Evolutionary conservation across 2,329 filamentous ascomycete species (phyloP).

Genomic region (Bipolaris zeicola): DNA sequence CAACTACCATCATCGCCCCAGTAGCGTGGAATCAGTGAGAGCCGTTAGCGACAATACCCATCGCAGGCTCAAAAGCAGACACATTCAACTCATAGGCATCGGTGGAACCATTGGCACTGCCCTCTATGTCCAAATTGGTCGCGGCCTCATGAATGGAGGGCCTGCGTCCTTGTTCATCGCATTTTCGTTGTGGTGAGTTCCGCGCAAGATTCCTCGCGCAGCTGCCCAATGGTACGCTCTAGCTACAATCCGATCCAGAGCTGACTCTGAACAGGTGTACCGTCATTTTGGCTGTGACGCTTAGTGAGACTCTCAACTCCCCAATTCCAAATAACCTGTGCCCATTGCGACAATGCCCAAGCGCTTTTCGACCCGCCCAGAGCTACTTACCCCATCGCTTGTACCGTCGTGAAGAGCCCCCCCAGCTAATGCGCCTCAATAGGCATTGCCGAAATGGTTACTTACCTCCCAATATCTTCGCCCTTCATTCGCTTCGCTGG

Average conservation of each 20-base stretch:
- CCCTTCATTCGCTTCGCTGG: constrained; percentile 80
- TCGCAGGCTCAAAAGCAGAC: constrained; percentile 53
- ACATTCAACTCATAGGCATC: constrained; percentile 56
- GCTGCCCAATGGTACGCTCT: not conserved
- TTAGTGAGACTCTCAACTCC: constrained; percentile 41
- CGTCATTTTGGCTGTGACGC: constrained; percentile 50
- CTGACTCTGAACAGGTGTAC: constrained; percentile 43
- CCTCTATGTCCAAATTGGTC: constrained; percentile 55
- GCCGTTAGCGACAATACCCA: constrained; percentile 49
- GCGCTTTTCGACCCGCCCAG: constrained; percentile 20
- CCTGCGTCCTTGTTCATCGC: constrained; percentile 55
- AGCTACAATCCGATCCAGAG: not conserved
- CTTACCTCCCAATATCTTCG: constrained; percentile 75
- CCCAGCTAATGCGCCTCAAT: constrained; percentile 24
- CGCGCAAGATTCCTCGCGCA: not conserved
- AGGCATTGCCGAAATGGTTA: constrained; percentile 76
- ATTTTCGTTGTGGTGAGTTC: constrained; percentile 52
- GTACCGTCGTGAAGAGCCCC: constrained; percentile 9
- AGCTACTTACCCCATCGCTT: constrained; percentile 4
- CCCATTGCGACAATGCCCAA: constrained; percentile 30
- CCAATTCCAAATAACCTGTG: constrained; percentile 21
- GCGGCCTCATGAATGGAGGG: constrained; percentile 54
- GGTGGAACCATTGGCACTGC: constrained; percentile 57
- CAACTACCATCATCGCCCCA: constrained; percentile 29
- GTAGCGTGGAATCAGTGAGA: constrained; percentile 35